Percentiles rank a stretch among this genome's conserved stretches.
phyloP scores from a whole-genome alignment of 805 yeast species.

The Yamadazyma philogaea region DNA sequence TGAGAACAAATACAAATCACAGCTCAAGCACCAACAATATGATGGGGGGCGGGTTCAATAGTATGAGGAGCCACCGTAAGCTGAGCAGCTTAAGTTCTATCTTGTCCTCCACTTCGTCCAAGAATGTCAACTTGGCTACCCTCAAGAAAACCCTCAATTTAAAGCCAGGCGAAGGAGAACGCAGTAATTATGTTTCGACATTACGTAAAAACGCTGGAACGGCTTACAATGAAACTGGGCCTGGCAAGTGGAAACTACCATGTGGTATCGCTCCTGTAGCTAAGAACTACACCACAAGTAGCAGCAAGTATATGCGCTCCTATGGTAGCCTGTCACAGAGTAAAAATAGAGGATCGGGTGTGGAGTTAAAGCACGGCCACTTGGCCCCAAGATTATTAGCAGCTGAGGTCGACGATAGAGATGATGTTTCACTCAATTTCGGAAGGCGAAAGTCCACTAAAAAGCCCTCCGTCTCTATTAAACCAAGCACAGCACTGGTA shows the following conservation, averaged over 20 bases:
- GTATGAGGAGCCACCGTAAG: slow-evolving; percentile 11
- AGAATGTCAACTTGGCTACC: slow-evolving; percentile 36
- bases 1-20: neutral
- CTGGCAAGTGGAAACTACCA: slow-evolving; percentile 49
- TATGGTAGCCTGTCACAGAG: slow-evolving; percentile 23
- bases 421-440: slow-evolving; percentile 19
- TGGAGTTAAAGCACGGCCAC: slow-evolving; percentile 60
- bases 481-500: slow-evolving; percentile 10
- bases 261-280: slow-evolving; percentile 52
- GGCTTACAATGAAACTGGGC: slow-evolving; percentile 46
- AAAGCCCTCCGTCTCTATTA: slow-evolving; percentile 3
- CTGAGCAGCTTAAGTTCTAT: slow-evolving; percentile 35
- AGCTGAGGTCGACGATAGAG: slow-evolving; percentile 70
- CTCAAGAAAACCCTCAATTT: slow-evolving; percentile 34
- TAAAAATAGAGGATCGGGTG: slow-evolving; percentile 39
- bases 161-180: slow-evolving; percentile 49
- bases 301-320: slow-evolving; percentile 28
- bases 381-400: slow-evolving; percentile 67
- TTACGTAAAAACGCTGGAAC: slow-evolving; percentile 46
- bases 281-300: slow-evolving; percentile 21
- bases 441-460: slow-evolving; percentile 3
- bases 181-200: slow-evolving; percentile 47
- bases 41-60: neutral
- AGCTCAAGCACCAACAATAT: neutral
- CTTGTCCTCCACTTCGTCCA: slow-evolving; percentile 28